A percentile compares a stretch with the other conserved stretches of the same genome.
Conservation (phyloP, 768 basidiomycete genomes). For the Daedaleopsis nitida region DNA sequence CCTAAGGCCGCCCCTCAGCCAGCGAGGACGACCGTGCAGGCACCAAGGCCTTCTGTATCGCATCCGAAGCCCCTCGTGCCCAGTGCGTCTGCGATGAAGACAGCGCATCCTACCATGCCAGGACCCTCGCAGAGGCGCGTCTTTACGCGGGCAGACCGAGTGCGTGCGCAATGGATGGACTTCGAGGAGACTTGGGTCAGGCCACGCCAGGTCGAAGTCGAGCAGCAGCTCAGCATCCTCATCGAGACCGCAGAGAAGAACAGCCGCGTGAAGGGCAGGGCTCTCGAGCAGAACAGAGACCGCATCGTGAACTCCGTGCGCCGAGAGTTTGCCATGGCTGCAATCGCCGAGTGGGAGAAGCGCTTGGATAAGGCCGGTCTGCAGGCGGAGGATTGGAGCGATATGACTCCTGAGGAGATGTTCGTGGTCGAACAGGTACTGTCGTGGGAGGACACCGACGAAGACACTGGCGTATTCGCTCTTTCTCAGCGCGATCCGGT, state of each 20-base stretch:
- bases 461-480: conserved; percentile 6
- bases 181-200: conserved; percentile 16
- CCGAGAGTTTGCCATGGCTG: conserved; percentile 14
- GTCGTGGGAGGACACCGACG: conserved; percentile 9
- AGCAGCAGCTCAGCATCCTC: conserved; percentile 7
- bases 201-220: conserved; percentile 9
- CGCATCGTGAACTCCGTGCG: conserved; percentile 13
- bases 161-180: conserved; percentile 12
- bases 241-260: conserved; percentile 8
- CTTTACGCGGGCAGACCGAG: conserved; percentile 14
- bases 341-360: conserved; percentile 17
- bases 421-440: conserved; percentile 16
- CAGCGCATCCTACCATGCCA: background rate
- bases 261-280: conserved; percentile 9
- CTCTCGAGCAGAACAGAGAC: background rate
- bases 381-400: conserved; percentile 20
- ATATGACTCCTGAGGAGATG: conserved; percentile 20
- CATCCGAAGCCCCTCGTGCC: conserved; percentile 13
- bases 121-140: conserved; percentile 8
- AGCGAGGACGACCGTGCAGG: background rate
- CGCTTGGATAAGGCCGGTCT: conserved; percentile 14
- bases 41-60: conserved; percentile 1
- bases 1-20: conserved; percentile 9
- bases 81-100: background rate
- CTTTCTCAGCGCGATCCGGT: background rate